These are phyloP conservation scores for Helicocarpus griseus DNA, from an alignment of 2,329 filamentous ascomycete genomes.

Conservation along the genomic window DNA sequence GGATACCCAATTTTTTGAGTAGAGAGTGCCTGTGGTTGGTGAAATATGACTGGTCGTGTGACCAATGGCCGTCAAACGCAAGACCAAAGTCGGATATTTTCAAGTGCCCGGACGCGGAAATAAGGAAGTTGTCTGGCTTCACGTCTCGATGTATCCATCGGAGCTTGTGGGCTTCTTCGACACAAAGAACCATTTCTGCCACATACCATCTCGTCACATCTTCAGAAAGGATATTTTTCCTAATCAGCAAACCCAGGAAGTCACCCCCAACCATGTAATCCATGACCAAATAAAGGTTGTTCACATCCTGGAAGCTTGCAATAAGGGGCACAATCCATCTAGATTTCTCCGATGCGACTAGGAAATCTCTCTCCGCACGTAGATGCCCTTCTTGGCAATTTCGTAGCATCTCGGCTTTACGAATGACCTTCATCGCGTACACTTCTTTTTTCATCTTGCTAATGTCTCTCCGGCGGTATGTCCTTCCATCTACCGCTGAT, in stretches of 20 bases:
- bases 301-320: constrained; percentile 77
- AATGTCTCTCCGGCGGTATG: constrained; percentile 21
- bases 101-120: constrained; percentile 76
- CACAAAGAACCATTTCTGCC: constrained; percentile 90
- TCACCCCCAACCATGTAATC: constrained; percentile 97
- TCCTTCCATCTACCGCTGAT: constrained; percentile 17
- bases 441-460: constrained; percentile 45
- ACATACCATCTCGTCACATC: constrained; percentile 74
- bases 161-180: constrained; percentile 83
- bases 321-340: constrained; percentile 83
- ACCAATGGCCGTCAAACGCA: constrained; percentile 91
- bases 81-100: constrained; percentile 96
- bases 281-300: constrained; percentile 87
- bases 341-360: constrained; percentile 80
- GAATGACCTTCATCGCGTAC: constrained; percentile 95
- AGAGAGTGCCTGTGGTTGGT: constrained; percentile 72
- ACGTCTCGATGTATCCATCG: constrained; percentile 91
- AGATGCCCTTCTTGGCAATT: constrained; percentile 89
- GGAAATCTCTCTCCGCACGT: constrained; percentile 80
- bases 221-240: constrained; percentile 75
- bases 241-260: constrained; percentile 76
- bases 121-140: constrained; percentile 95
- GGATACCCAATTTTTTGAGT: constrained; percentile 64
- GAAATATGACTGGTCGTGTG: constrained; percentile 80
- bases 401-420: constrained; percentile 84